A percentile compares a stretch with the other conserved stretches of the same genome.
Conservation (phyloP, 2,329 filamentous ascomycete species). For the Scedosporium aurantiacum region DNA sequence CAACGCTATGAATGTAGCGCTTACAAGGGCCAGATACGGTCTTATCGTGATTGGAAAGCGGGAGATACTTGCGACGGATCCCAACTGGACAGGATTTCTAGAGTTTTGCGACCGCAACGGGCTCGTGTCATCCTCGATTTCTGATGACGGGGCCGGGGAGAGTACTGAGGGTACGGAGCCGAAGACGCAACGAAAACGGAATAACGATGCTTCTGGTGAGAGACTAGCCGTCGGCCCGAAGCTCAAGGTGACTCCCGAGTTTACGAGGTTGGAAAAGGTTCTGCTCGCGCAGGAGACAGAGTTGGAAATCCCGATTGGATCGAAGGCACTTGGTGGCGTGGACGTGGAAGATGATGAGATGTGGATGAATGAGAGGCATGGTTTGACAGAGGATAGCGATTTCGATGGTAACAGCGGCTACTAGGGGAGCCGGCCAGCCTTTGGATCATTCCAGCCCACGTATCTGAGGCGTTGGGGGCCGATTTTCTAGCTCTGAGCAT, state of each 20-base stretch:
- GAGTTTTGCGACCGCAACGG: slow-evolving; percentile 4
- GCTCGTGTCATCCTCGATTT: background rate
- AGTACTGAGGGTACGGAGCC: background rate
- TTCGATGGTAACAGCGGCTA: background rate
- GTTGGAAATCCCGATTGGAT: background rate
- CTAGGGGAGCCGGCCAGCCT: background rate
- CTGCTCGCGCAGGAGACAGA: slow-evolving; percentile 5
- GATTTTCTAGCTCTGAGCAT: no score
- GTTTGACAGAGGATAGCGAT: background rate
- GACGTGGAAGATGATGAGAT: slow-evolving; percentile 3
- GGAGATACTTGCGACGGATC: slow-evolving; percentile 89
- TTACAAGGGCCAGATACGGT: slow-evolving; percentile 94
- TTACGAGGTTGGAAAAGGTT: slow-evolving; percentile 2
- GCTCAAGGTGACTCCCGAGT: background rate
- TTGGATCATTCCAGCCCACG: no score
- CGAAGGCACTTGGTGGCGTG: background rate
- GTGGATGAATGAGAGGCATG: background rate
- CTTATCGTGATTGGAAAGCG: slow-evolving; percentile 95
- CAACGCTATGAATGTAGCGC: slow-evolving; percentile 88
- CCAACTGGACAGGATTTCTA: background rate
- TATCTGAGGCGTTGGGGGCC: no score
- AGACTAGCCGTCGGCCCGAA: background rate
- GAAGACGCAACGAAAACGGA: background rate
- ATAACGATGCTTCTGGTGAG: background rate
- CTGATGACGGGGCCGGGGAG: background rate